Conservation (phyloP, 1,139 yeast species). For the Kazachstania sp. region DNA sequence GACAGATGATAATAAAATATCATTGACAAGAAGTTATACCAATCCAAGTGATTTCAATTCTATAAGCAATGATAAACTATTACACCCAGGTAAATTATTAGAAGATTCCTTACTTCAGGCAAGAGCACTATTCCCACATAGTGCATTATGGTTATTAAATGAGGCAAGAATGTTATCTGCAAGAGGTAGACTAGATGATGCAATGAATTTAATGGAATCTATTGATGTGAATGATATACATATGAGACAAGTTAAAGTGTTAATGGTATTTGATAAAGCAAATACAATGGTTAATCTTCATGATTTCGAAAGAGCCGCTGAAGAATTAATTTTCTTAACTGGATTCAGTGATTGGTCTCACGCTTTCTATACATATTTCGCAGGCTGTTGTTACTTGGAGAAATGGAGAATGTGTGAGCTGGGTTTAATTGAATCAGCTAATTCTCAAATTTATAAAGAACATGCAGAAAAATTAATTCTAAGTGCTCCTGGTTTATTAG, state of each 20-base stretch:
- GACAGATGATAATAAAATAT: not conserved
- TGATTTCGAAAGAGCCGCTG: constrained; percentile 72
- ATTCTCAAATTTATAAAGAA: constrained; percentile 37
- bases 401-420: constrained; percentile 59
- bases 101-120: constrained; percentile 48
- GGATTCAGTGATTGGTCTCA: constrained; percentile 88
- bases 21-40: not conserved
- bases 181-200: constrained; percentile 62
- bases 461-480: constrained; percentile 55
- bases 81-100: constrained; percentile 46
- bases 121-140: constrained; percentile 70
- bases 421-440: constrained; percentile 34
- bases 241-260: constrained; percentile 88
- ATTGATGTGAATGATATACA: constrained; percentile 57
- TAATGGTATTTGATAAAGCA: constrained; percentile 77
- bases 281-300: constrained; percentile 70
- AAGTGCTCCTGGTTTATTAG: constrained; percentile 60
- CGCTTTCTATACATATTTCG: constrained; percentile 75
- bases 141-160: constrained; percentile 87
- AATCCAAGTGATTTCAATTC: constrained; percentile 20
- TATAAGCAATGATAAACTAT: constrained; percentile 39
- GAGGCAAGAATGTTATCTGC: constrained; percentile 82
- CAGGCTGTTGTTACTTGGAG: constrained; percentile 81
- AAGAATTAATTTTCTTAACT: constrained; percentile 58
- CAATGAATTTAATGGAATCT: constrained; percentile 67